Conservation (phyloP, 2,329 filamentous ascomycete species). For the Malbranchea zuffiana region DNA sequence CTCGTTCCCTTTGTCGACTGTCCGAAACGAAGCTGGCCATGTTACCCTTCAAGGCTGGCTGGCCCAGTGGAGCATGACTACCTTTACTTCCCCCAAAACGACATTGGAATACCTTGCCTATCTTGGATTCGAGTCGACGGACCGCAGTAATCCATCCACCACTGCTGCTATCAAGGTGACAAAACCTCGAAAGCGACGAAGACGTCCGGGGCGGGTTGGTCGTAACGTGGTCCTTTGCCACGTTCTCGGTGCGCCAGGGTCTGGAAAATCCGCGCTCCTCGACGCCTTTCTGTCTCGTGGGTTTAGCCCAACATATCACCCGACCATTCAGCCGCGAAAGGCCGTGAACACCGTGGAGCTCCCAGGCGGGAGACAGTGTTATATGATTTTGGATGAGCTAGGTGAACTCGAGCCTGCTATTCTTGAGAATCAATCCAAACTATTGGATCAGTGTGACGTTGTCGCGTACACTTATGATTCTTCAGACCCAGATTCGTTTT, state of each 20-base stretch:
- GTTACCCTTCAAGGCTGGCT: slow-evolving; percentile 97
- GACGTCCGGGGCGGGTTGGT: slow-evolving; percentile 72
- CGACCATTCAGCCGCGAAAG: slow-evolving; percentile 86
- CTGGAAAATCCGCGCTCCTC: slow-evolving; percentile 83
- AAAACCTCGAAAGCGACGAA: slow-evolving; percentile 75
- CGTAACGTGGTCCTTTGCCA: slow-evolving; percentile 93
- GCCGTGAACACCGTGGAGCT: slow-evolving; percentile 96
- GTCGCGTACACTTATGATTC: slow-evolving; percentile 96
- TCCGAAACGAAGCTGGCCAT: slow-evolving; percentile 87
- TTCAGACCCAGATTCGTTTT: slow-evolving; percentile 89
- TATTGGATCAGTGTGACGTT: slow-evolving; percentile 78
- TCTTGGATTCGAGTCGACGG: slow-evolving; percentile 78
- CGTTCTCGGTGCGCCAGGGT: slow-evolving; percentile 70
- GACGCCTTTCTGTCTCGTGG: slow-evolving; percentile 85
- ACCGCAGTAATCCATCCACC: slow-evolving; percentile 59
- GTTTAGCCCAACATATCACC: slow-evolving; percentile 73
- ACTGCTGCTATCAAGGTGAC: slow-evolving; percentile 84
- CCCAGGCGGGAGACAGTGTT: slow-evolving; percentile 91
- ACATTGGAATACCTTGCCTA: slow-evolving; percentile 94
- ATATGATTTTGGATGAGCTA: slow-evolving; percentile 88
- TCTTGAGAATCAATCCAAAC: slow-evolving; percentile 77
- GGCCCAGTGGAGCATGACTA: slow-evolving; percentile 99
- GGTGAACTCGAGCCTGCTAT: slow-evolving; percentile 93
- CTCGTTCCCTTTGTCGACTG: slow-evolving; percentile 84
- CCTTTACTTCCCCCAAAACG: slow-evolving; percentile 87